Evolutionary conservation across 306 rosid species (phyloP), one percentile per base, ranked within the genome.

Genomic region (Rosa rugosa): DNA sequence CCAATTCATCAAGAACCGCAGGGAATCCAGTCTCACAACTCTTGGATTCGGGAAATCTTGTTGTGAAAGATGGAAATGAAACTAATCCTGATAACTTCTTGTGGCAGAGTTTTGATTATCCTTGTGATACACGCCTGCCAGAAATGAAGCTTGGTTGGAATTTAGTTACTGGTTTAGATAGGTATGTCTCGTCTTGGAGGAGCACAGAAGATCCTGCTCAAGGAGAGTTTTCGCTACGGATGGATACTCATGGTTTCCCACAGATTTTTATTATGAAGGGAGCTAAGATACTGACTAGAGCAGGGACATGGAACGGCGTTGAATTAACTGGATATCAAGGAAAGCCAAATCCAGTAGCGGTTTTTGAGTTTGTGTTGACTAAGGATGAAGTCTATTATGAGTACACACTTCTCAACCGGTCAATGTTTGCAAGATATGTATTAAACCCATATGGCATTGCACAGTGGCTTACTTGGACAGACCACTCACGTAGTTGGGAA

Each of bases 191-290:
- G 0, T 73, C 88, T 13, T 86, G 89, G 92, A 86, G 72, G 73
- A 83, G 53, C 57, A 23, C 72, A 72, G 80, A 86, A 5, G 92
- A 88, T 66, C 91, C 91, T n/a, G 86, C 94, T 64, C 84, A 77
- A 1, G 90, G 89, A 45, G 85, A 67, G 16, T 85, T 86, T 5
- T 16, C 71, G 0, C 75, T 73, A 59, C 74, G 83, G 56, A 40
- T 75, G 10, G 44, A 45, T 31, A 10, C 0, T 3, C 34, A 18
- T 27, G 79, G 71, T 47, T 75, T 73, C 70, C 86, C 90, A 7
- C 81, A 86, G 25, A 17, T 77, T 11, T 64, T 40, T 51, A 45
- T 80, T 69, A 67, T 84, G 89, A 66, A 82, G 47, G 87, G 89
- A 2, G 72, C 83, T 1, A 36, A 77, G 53, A 74, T 70, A 31